Conservation (phyloP, 2,329 filamentous ascomycete genomes). For the Exophiala alcalophila region DNA sequence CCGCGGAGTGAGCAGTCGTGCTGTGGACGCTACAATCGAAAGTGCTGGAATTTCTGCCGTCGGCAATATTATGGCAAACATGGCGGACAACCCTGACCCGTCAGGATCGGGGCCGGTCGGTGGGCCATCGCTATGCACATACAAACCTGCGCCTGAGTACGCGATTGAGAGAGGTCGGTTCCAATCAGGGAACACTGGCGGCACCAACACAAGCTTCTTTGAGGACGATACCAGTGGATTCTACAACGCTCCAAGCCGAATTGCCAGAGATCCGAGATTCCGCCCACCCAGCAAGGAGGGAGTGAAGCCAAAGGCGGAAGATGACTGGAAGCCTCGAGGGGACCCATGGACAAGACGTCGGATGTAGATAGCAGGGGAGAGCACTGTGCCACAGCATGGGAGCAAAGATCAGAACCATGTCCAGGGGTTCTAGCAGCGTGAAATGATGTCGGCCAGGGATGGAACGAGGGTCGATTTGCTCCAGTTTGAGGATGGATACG, state of each 20-base stretch:
- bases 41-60: slow-evolving; percentile 20
- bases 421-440: too few relatives aligned
- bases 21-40: slow-evolving; percentile 15
- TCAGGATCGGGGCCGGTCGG: not conserved
- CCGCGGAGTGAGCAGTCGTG: not conserved
- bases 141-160: slow-evolving; percentile 26
- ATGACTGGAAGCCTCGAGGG: slow-evolving; percentile 23
- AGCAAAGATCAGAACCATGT: not conserved
- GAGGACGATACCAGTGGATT: slow-evolving; percentile 23
- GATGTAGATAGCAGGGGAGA: slow-evolving; percentile 9
- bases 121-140: slow-evolving; percentile 12
- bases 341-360: slow-evolving; percentile 24
- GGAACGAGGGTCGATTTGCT: too few relatives aligned
- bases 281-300: slow-evolving; percentile 25
- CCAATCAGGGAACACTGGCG: slow-evolving; percentile 11
- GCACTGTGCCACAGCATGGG: too few relatives aligned
- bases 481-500: too few relatives aligned
- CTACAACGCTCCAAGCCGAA: slow-evolving; percentile 25
- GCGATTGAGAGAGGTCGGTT: slow-evolving; percentile 24
- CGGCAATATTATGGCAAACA: slow-evolving; percentile 24
- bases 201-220: slow-evolving; percentile 28
- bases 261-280: slow-evolving; percentile 30
- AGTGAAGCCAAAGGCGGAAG: slow-evolving; percentile 22
- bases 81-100: slow-evolving; percentile 11
- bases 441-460: not conserved